Evolutionary conservation across 23 red algal genomes (phyloP).

Genomic region (Gracilaria domingensis): DNA sequence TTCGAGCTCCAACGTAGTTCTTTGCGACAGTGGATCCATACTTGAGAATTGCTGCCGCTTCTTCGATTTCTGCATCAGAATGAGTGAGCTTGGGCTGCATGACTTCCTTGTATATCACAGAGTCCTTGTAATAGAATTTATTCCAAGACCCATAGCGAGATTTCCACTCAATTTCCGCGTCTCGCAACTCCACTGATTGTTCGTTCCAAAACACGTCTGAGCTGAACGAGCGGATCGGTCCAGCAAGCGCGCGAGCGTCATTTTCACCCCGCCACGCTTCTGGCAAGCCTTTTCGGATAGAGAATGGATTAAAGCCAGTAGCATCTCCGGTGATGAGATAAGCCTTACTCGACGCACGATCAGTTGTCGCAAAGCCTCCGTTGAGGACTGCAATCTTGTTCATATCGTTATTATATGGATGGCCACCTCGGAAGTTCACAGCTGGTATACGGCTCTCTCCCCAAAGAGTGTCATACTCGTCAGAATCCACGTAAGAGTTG

Average conservation of each 20-base stretch:
- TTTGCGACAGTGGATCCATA: slow-evolving; percentile 74
- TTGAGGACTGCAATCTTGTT: slow-evolving; percentile 69
- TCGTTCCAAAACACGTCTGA: slow-evolving; percentile 49
- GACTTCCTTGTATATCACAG: slow-evolving; percentile 64
- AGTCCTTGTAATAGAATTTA: slow-evolving; percentile 74
- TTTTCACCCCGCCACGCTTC: slow-evolving; percentile 78
- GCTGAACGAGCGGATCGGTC: slow-evolving; percentile 36
- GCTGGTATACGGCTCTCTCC: slow-evolving; percentile 77
- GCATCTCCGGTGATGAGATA: slow-evolving; percentile 41
- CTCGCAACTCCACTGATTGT: background rate
- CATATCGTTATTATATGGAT: slow-evolving; percentile 77
- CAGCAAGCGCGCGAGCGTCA: slow-evolving; percentile 53
- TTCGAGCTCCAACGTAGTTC: slow-evolving; percentile 58
- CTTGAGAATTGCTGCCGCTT: slow-evolving; percentile 71
- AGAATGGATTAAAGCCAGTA: slow-evolving; percentile 37
- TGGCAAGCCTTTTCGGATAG: slow-evolving; percentile 65
- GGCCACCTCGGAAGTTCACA: slow-evolving; percentile 79
- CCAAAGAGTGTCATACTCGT: slow-evolving; percentile 75
- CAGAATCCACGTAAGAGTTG: slow-evolving; percentile 78
- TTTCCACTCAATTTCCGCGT: slow-evolving; percentile 50
- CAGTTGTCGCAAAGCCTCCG: slow-evolving; percentile 36
- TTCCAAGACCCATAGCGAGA: slow-evolving; percentile 37
- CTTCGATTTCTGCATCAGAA: slow-evolving; percentile 59
- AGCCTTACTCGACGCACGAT: slow-evolving; percentile 38
- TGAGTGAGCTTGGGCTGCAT: slow-evolving; percentile 49